Base-by-base conservation (phyloP, 345 rosid genomes). In the Eucalyptus cloeziana region DNA sequence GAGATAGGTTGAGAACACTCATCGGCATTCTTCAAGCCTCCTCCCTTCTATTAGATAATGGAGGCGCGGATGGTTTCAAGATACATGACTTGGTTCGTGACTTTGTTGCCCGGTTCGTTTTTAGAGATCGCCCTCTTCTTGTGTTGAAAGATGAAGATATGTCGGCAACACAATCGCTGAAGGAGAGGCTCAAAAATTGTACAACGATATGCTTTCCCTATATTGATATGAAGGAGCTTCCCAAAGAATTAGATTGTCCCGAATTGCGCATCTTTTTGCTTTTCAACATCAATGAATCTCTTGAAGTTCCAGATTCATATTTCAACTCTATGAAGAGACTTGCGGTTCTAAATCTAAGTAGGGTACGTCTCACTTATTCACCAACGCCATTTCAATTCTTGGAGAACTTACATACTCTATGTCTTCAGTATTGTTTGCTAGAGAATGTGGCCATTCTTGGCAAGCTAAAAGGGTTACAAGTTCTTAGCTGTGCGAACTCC, bases 251-350 rank as follows among this genome's bases (percentile, higher is more conserved):
- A 64, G 19, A n/a, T 13, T 64, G 76, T 3, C 37, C 76, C 0
- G 37, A 64, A 64, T 64, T 64, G 19, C 76, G 1, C 2, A 64
- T n/a, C 9, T 30, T 64, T 64, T n/a, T 64, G 19, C 21, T 64
- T 14, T 64, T 64, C 37, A 14, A 0, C 10, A 7, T 2, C 2
- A 64, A n/a, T 4, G 0, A 0, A 2, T n/a, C 1, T n/a, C 76
- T 64, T n/a, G 10, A 64, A 1, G 2, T 64, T 14, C 37, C 5
- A 7, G 21, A n/a, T 13, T 64, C 76, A 7, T n/a, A 2, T n/a
- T 64, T 64, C 21, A 13, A 64, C 5, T 64, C 10, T n/a, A n/a
- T n/a, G 76, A n/a, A 0, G 37, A 64, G 7, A 14, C 76, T 64
- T 7, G 3, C 10, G 2, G 76, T 64, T 2, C 7, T 64, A 64